phyloP scores from a whole-genome alignment of 1,284 basidiomycete genomes.

The Cryptococcus hybrid region DNA sequence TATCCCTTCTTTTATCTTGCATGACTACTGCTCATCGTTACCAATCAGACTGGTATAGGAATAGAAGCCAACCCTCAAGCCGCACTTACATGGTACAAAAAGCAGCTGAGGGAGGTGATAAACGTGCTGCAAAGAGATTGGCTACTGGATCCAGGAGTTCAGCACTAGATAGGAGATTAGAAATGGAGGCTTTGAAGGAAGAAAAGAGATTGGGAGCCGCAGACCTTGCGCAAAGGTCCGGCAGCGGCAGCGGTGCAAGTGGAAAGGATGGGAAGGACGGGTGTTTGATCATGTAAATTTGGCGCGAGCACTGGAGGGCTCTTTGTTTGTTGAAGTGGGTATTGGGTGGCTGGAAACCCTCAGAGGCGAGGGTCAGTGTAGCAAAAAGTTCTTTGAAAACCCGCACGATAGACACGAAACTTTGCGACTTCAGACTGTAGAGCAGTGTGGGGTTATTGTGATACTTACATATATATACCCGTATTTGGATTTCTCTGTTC shows the following conservation, averaged over 20 bases:
- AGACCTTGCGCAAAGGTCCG: not conserved
- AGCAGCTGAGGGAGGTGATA: constrained; percentile 92
- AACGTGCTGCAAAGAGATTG: constrained; percentile 83
- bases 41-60: constrained; percentile 66
- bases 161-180: constrained; percentile 43
- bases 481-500: too few relatives aligned
- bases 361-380: too few relatives aligned
- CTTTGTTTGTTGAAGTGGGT: not conserved
- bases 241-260: not conserved
- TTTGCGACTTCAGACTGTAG: too few relatives aligned
- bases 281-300: constrained; percentile 73
- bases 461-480: too few relatives aligned
- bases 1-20: not conserved
- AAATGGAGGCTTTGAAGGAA: constrained; percentile 45
- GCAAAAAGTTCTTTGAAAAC: too few relatives aligned
- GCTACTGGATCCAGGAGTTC: constrained; percentile 32
- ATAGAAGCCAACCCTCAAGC: constrained; percentile 65
- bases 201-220: constrained; percentile 6
- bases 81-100: constrained; percentile 80
- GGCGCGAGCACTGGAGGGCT: too few relatives aligned
- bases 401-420: too few relatives aligned
- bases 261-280: constrained; percentile 58
- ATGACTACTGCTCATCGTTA: not conserved
- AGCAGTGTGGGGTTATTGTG: too few relatives aligned
- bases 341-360: too few relatives aligned